These are phyloP conservation scores for Yamadazyma buinensis DNA, from an alignment of 1,139 yeast genomes.

Conservation along the genomic window DNA sequence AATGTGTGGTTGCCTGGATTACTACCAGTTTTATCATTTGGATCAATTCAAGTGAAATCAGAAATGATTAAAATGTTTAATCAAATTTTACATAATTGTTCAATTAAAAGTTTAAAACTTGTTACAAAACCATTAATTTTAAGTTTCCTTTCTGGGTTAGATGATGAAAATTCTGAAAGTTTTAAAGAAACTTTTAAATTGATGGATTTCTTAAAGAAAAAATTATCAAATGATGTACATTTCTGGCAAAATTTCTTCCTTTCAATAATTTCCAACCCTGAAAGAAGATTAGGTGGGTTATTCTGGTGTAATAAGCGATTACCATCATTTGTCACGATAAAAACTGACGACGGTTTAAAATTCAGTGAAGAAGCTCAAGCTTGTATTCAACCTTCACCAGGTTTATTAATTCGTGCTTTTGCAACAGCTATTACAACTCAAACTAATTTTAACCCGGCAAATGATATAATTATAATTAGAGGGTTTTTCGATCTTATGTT, in stretches of 20 bases:
- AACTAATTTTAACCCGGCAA: constrained; percentile 31
- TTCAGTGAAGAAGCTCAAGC: constrained; percentile 56
- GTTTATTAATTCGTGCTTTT: constrained; percentile 71
- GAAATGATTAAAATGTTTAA: constrained; percentile 60
- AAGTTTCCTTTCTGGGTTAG: constrained; percentile 81
- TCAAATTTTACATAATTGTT: constrained; percentile 41
- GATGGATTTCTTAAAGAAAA: constrained; percentile 57
- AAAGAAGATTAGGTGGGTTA: constrained; percentile 77
- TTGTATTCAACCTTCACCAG: constrained; percentile 71
- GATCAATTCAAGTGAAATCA: constrained; percentile 85
- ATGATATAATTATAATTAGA: constrained; percentile 70
- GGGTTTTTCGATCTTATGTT: constrained; percentile 84
- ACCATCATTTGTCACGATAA: constrained; percentile 45
- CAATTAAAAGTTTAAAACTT: constrained; percentile 44
- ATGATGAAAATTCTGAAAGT: constrained; percentile 86
- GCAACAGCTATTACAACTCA: constrained; percentile 60
- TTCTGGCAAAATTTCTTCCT: constrained; percentile 86
- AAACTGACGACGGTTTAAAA: constrained; percentile 11
- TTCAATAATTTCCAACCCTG: constrained; percentile 73
- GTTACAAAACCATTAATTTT: constrained; percentile 68
- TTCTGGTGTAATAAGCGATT: constrained; percentile 67
- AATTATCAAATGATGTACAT: constrained; percentile 61
- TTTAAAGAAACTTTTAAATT: constrained; percentile 58
- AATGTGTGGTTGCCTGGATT: constrained; percentile 87
- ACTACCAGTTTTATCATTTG: constrained; percentile 79